A percentile compares a stretch with the other conserved stretches of the same genome.
Evolutionary conservation across 768 basidiomycete genomes (phyloP).

Genomic region (Postia placenta): DNA sequence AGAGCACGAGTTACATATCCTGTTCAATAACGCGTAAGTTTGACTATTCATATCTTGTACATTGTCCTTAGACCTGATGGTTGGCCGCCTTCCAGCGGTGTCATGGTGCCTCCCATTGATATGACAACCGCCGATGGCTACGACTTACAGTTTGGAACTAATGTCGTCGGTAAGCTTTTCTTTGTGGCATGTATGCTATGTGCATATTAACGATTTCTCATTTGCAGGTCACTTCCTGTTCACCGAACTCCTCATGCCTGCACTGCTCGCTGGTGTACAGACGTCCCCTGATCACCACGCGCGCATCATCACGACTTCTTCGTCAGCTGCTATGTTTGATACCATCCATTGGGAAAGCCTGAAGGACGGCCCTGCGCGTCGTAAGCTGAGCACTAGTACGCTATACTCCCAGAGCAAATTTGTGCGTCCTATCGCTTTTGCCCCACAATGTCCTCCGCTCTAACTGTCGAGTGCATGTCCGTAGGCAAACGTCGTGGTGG

Average conservation of each 20-base stretch:
- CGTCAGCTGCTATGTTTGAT: conserved; percentile 29
- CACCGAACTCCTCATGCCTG: conserved; percentile 43
- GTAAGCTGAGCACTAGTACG: conserved; percentile 4
- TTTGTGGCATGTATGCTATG: neutral
- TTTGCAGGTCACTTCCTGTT: conserved; percentile 17
- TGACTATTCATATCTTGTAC: neutral
- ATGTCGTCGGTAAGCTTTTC: conserved; percentile 40
- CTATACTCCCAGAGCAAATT: conserved; percentile 38
- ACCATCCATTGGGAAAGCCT: conserved; percentile 34
- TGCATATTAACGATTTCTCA: neutral
- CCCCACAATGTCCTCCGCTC: neutral
- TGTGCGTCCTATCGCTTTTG: conserved; percentile 24
- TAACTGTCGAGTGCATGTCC: neutral
- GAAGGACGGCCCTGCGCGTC: conserved; percentile 20
- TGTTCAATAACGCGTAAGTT: conserved; percentile 50
- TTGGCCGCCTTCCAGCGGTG: conserved; percentile 31
- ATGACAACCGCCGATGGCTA: conserved; percentile 39
- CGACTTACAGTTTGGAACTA: conserved; percentile 51
- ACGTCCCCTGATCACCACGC: conserved; percentile 37
- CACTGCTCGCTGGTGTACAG: conserved; percentile 31
- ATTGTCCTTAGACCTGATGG: neutral
- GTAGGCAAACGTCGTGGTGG: conserved; percentile 40
- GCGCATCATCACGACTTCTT: conserved; percentile 44
- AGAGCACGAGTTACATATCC: conserved; percentile 40
- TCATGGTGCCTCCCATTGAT: conserved; percentile 39